Percentiles rank a stretch among this genome's conserved stretches.
Conservation (phyloP, 495 filamentous ascomycete genomes). For the Hapsidospora chrysogenum region DNA sequence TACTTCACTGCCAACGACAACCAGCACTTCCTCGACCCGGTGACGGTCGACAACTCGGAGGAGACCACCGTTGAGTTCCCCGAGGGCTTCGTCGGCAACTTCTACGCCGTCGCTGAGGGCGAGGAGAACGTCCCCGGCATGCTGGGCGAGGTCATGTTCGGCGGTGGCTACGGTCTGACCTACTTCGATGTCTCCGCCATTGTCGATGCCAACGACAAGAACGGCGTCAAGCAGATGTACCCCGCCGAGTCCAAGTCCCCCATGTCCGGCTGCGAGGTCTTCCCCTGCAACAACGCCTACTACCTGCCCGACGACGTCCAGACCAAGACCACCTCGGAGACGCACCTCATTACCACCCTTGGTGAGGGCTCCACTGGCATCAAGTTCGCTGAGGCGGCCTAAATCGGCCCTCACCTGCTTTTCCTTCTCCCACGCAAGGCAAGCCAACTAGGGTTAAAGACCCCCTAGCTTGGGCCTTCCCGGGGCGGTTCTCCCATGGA, state of each 20-base stretch:
- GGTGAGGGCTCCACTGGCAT: constrained; percentile 11
- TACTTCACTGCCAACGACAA: constrained; percentile 21
- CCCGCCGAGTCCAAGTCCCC: constrained; percentile 11
- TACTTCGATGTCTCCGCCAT: constrained; percentile 40
- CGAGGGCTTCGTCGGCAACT: constrained; percentile 28
- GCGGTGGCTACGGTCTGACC: constrained; percentile 20
- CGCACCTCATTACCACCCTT: constrained; percentile 22
- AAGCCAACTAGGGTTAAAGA: no score
- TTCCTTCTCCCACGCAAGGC: no score
- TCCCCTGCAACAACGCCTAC: constrained; percentile 32
- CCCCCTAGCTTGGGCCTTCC: no score
- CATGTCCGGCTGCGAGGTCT: constrained; percentile 27
- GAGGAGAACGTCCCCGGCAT: constrained; percentile 21
- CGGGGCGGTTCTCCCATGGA: constrained; percentile 4
- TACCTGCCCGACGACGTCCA: constrained; percentile 30
- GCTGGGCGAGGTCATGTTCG: constrained; percentile 34
- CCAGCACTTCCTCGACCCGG: constrained; percentile 5
- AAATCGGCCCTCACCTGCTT: no score
- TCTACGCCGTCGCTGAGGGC: constrained; percentile 24
- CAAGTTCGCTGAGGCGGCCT: constrained; percentile 7
- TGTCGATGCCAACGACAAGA: constrained; percentile 26
- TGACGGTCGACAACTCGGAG: constrained; percentile 15
- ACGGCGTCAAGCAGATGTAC: constrained; percentile 28
- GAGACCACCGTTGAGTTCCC: constrained; percentile 18
- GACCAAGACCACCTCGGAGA: constrained; percentile 21